A percentile compares a stretch with the other conserved stretches of the same genome.
Evolutionary conservation across 73 alveolate species (phyloP).

Genomic region (Symbiodinium natans): DNA sequence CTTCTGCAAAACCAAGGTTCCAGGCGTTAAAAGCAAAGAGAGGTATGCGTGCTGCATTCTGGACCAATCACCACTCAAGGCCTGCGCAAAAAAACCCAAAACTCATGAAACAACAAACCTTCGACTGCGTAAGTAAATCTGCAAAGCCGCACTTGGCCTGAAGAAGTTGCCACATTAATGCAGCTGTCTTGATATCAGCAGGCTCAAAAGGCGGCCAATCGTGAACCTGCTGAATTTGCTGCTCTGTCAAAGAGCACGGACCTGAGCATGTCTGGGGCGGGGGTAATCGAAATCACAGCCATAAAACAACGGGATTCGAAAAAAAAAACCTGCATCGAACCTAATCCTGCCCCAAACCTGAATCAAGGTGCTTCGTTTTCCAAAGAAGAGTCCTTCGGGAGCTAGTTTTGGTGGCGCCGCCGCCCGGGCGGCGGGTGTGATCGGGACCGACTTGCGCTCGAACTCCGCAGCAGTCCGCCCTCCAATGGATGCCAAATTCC

Average conservation of each 20-base stretch:
- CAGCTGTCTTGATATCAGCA: not conserved
- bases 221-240: no score
- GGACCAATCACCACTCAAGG: not conserved
- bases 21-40: not conserved
- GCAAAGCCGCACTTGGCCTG: not conserved
- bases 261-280: no score
- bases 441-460: not conserved
- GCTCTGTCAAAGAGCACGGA: no score
- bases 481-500: not conserved
- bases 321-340: no score
- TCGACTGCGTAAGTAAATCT: no score
- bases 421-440: not conserved
- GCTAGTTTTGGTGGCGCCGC: not conserved
- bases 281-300: no score
- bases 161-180: not conserved
- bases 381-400: not conserved
- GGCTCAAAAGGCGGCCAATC: not conserved
- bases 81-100: no score
- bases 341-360: no score
- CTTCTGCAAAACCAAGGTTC: not conserved
- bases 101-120: no score
- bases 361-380: no score
- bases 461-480: not conserved
- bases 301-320: no score
- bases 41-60: not conserved